phyloP scores from a whole-genome alignment of 768 basidiomycete genomes.

The Tylopilus rubrobrunneus region DNA sequence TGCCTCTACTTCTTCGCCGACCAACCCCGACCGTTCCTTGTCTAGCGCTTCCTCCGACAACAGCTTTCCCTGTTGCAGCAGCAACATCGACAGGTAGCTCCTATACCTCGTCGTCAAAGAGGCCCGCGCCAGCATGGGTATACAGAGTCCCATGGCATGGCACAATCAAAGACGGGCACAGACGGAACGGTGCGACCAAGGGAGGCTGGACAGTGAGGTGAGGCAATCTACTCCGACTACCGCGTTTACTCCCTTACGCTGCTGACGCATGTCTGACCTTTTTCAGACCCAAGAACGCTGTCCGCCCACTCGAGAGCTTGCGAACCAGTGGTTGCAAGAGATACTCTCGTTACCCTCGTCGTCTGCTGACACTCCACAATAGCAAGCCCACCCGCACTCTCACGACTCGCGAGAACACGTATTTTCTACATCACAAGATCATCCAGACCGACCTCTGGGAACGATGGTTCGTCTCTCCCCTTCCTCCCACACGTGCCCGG shows the following conservation, averaged over 20 bases:
- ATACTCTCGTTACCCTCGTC: slow-evolving; percentile 14
- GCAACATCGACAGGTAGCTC: slow-evolving; percentile 11
- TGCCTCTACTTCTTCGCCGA: not conserved
- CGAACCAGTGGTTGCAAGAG: slow-evolving; percentile 24
- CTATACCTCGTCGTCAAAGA: slow-evolving; percentile 9
- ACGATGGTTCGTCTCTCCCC: slow-evolving; percentile 35
- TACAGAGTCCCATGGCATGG: not conserved
- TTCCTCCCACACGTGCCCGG: slow-evolving; percentile 39
- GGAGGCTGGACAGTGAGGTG: slow-evolving; percentile 7
- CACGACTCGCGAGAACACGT: not conserved
- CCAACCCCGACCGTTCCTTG: not conserved
- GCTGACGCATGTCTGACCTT: not conserved
- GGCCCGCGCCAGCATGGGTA: not conserved
- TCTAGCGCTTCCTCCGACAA: slow-evolving; percentile 1
- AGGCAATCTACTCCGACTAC: not conserved
- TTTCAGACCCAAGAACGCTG: not conserved
- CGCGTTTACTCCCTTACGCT: no score
- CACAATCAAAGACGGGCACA: slow-evolving; percentile 2
- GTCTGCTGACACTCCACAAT: not conserved
- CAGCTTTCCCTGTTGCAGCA: not conserved
- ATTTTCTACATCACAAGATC: not conserved
- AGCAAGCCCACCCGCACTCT: not conserved
- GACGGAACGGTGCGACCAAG: slow-evolving; percentile 1
- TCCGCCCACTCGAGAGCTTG: slow-evolving; percentile 6
- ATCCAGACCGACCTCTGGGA: slow-evolving; percentile 4